A percentile compares a stretch with the other conserved stretches of the same genome.
Conservation (phyloP, 106 monocot species). For the Platanthera zijinensis region DNA sequence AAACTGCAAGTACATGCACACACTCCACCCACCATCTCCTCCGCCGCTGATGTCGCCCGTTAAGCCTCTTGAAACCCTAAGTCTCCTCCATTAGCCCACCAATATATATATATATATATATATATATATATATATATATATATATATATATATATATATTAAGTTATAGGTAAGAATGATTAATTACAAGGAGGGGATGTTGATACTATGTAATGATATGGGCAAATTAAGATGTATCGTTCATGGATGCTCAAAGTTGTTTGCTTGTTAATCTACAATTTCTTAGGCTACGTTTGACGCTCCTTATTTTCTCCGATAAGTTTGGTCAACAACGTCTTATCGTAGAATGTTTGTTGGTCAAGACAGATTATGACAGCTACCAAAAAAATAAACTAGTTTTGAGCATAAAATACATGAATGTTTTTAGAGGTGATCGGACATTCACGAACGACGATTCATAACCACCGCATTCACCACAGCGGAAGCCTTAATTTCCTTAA, state of each 20-base stretch:
- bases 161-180: background rate
- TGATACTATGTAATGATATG: background rate
- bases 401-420: no score
- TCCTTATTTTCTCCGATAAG: no score
- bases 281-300: no score
- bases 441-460: no score
- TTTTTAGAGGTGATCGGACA: no score
- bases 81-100: conserved; percentile 53
- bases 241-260: background rate
- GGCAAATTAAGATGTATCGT: background rate
- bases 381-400: no score
- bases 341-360: no score
- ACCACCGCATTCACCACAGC: no score
- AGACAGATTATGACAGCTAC: no score
- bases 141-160: background rate
- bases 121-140: no score
- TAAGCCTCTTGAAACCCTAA: conserved; percentile 69
- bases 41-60: conserved; percentile 9
- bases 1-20: conserved; percentile 89
- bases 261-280: background rate
- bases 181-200: background rate
- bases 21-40: conserved; percentile 19
- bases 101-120: background rate
- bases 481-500: background rate
- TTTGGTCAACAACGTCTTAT: no score